Evolutionary conservation across 2,329 filamentous ascomycete species (phyloP).

Genomic region (Penicillium sp.): DNA sequence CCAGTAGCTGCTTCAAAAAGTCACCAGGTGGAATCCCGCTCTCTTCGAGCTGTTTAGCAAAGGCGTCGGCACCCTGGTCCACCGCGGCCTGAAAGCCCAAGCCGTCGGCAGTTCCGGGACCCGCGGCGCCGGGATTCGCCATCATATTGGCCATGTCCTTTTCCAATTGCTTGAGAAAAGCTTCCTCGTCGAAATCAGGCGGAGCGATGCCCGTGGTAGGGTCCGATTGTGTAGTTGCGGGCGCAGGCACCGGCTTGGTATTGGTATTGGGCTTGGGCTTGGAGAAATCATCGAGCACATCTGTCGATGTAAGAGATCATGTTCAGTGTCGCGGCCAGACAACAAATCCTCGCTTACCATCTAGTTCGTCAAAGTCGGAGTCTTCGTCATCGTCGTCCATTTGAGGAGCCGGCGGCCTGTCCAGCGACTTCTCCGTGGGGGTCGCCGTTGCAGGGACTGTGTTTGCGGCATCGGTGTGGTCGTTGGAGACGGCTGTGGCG

Average conservation of each 20-base stretch:
- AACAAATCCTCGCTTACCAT: conserved; percentile 51
- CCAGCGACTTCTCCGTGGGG: conserved; percentile 5
- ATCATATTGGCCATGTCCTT: conserved; percentile 82
- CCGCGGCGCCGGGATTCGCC: conserved; percentile 34
- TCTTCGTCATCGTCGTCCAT: conserved; percentile 61
- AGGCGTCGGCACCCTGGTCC: conserved; percentile 30
- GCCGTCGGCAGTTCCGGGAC: conserved; percentile 16
- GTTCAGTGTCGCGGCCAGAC: conserved; percentile 1
- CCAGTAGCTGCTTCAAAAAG: conserved; percentile 32
- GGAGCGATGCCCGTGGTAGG: conserved; percentile 10
- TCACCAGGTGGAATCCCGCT: conserved; percentile 31
- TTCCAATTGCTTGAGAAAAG: conserved; percentile 78
- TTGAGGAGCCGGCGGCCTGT: conserved; percentile 1
- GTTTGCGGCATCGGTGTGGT: not conserved
- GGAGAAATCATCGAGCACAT: conserved; percentile 89
- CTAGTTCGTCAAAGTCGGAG: conserved; percentile 90
- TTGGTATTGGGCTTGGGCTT: conserved; percentile 44
- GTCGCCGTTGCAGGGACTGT: not conserved
- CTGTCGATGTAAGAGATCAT: conserved; percentile 40
- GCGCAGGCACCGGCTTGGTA: conserved; percentile 21
- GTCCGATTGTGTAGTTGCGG: conserved; percentile 14
- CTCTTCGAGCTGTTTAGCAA: conserved; percentile 32
- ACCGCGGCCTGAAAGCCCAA: conserved; percentile 22
- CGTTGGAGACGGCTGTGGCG: not conserved
- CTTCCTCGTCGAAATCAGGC: conserved; percentile 34